Evolutionary conservation across 495 filamentous ascomycete genomes (phyloP).

Genomic region (Penicillium canescens): DNA sequence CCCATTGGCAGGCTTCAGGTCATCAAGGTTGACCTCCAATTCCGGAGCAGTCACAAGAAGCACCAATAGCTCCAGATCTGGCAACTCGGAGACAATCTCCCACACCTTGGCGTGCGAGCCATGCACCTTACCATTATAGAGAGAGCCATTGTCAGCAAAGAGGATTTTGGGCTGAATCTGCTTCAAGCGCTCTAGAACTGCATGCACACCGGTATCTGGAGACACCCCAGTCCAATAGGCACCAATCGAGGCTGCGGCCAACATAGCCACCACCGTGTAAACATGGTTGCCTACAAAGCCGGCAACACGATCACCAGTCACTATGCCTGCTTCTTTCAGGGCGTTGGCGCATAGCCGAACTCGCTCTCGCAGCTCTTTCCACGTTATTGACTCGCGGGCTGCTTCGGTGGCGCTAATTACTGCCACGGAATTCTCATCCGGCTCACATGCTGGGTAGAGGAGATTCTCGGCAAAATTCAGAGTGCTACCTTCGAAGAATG

Average conservation of each 20-base stretch:
- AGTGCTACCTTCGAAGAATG: slow-evolving; percentile 75
- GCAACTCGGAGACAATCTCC: slow-evolving; percentile 67
- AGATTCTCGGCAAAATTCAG: slow-evolving; percentile 95
- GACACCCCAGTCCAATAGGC: slow-evolving; percentile 91
- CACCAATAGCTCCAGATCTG: slow-evolving; percentile 63
- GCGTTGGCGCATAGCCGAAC: slow-evolving; percentile 73
- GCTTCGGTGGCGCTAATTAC: slow-evolving; percentile 76
- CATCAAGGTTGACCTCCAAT: slow-evolving; percentile 47
- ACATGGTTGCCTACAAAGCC: slow-evolving; percentile 87
- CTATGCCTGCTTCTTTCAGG: slow-evolving; percentile 61
- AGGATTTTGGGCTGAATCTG: slow-evolving; percentile 81
- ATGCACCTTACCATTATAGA: slow-evolving; percentile 88
- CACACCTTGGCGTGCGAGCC: slow-evolving; percentile 67
- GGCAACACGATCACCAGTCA: slow-evolving; percentile 71
- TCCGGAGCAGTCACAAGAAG: slow-evolving; percentile 64
- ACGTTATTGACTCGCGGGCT: slow-evolving; percentile 67
- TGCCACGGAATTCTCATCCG: slow-evolving; percentile 58
- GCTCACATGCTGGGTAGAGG: slow-evolving; percentile 66
- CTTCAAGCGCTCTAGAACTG: slow-evolving; percentile 76
- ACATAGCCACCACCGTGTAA: slow-evolving; percentile 82
- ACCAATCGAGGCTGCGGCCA: slow-evolving; percentile 75
- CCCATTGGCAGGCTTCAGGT: slow-evolving; percentile 48
- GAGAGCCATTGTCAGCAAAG: slow-evolving; percentile 81
- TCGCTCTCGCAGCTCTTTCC: slow-evolving; percentile 75
- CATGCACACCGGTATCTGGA: slow-evolving; percentile 77